Base-by-base conservation (phyloP, 2,329 filamentous ascomycete genomes). In the Emydomyces testavorans region DNA sequence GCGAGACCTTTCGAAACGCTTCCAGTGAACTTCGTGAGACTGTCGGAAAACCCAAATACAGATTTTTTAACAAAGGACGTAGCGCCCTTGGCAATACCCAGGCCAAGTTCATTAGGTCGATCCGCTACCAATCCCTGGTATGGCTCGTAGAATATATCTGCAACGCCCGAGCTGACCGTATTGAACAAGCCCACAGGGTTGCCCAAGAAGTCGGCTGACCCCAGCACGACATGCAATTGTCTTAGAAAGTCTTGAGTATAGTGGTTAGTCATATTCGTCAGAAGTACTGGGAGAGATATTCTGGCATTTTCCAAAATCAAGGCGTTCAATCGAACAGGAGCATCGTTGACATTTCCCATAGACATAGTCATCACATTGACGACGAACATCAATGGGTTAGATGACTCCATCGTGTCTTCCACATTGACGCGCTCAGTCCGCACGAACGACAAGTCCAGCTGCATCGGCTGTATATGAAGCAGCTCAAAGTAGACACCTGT, bases 291-390 rank as follows among this genome's bases (percentile, higher is more conserved):
- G 6, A 88, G 81, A 0, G 92, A 94, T 4, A 98, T 84, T 23
- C 92, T 80, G 37, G 92, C 89, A 58, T 98, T 98, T 65, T 98
- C 92, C 20, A 98, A 71, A 71, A 98, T 85, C 20, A 98, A 72
- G 1, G 92, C 87, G 54, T 96, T 98, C 62, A 98, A 80, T 40
- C 87, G 82, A 46, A 98, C 81, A 0, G 92, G 93, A 5, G 92
- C 92, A 66, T 98, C 93, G 59, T 98, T 98, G 71, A 98, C 87
- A 59, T 98, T 98, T 54, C 92, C 92, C 59, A 98, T 92, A 11
- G 92, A 94, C 92, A 98, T 98, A 0, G 93, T 96, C 72, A 98
- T 81, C 56, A 96, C 86, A 61, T 98, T 96, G 64, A 96, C 81
- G 62, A 95, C 89, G 71, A 96, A 98, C 89, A 96, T 96, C 64